Conservation (phyloP, 306 rosid species). For the Trichosanthes cucumerina region DNA sequence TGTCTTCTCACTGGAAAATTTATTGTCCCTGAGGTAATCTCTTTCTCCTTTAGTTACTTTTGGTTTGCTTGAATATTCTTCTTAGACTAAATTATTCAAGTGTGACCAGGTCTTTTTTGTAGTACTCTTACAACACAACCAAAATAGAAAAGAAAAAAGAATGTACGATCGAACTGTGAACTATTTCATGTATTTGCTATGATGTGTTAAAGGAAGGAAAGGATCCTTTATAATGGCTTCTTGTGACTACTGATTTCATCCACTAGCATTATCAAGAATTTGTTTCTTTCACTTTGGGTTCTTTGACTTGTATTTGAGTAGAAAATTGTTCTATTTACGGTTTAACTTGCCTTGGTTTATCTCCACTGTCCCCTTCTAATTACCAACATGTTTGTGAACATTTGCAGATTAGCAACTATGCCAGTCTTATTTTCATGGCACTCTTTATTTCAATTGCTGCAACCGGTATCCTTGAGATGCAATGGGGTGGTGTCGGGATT, state of each 20-base stretch:
- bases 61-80: neutral
- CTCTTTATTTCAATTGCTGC: slow-evolving; percentile 90
- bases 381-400: neutral
- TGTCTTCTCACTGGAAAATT: slow-evolving; percentile 89
- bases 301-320: neutral
- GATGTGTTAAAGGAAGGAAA: neutral
- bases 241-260: neutral
- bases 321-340: neutral
- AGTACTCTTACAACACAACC: neutral
- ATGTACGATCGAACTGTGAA: neutral
- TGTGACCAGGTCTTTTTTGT: neutral
- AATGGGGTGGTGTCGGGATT: slow-evolving; percentile 85
- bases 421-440: slow-evolving; percentile 77
- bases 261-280: neutral
- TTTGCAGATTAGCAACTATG: slow-evolving; percentile 92
- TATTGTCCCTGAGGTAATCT: slow-evolving; percentile 90
- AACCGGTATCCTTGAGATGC: slow-evolving; percentile 92
- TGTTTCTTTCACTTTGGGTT: neutral
- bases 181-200: neutral
- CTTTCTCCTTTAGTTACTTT: neutral
- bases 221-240: neutral
- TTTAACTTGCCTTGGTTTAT: neutral
- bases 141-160: too few species aligned
- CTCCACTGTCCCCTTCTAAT: neutral
- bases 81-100: neutral